Evolutionary conservation across 1,284 basidiomycete genomes (phyloP).

Genomic region (Termitomyces sp.): DNA sequence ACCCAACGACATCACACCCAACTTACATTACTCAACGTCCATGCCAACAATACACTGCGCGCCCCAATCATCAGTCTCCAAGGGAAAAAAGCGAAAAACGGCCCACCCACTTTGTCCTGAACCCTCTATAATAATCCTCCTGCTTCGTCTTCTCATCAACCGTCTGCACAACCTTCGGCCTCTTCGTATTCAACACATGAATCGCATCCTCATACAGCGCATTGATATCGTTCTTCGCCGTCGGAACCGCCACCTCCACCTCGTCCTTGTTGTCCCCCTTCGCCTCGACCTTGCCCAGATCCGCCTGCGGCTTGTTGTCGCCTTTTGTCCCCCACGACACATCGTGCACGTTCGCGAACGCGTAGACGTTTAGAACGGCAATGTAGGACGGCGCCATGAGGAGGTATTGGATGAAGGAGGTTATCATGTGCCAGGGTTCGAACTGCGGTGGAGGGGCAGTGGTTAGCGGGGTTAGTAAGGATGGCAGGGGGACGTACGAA

Average conservation of each 20-base stretch:
- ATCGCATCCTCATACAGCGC: constrained; percentile 83
- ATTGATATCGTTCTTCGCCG: constrained; percentile 82
- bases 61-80: not conserved
- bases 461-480: too few species aligned
- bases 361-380: constrained; percentile 85
- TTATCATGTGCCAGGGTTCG: constrained; percentile 91
- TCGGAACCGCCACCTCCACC: constrained; percentile 78
- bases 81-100: constrained; percentile 18
- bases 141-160: constrained; percentile 67
- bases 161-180: constrained; percentile 63
- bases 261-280: constrained; percentile 55
- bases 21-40: constrained; percentile 77
- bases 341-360: constrained; percentile 85
- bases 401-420: constrained; percentile 91
- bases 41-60: constrained; percentile 62
- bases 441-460: constrained; percentile 40
- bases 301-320: constrained; percentile 80
- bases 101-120: constrained; percentile 75
- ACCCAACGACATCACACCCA: not conserved
- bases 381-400: constrained; percentile 92
- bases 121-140: constrained; percentile 86
- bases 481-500: constrained; percentile 56
- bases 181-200: constrained; percentile 68
- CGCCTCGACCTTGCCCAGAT: constrained; percentile 72
- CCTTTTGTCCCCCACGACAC: constrained; percentile 91